Percentiles rank a stretch among this genome's conserved stretches.
These are phyloP conservation scores for Triticum monococcum DNA, from an alignment of 176 grass and related monocot species.

Conservation along the genomic window DNA sequence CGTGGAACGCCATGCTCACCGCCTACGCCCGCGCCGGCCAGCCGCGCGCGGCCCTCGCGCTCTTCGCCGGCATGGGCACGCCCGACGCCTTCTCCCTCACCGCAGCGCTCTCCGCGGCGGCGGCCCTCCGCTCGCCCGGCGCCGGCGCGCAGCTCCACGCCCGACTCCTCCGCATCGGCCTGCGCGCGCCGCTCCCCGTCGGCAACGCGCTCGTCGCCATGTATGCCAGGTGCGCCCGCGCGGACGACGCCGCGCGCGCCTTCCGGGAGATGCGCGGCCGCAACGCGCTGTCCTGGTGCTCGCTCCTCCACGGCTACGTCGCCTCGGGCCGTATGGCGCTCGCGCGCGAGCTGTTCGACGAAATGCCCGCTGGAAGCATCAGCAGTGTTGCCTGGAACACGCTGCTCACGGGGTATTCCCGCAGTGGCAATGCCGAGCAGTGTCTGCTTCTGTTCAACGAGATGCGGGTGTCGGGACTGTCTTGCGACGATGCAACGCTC, in stretches of 20 bases:
- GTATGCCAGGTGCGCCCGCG: conserved; percentile 53
- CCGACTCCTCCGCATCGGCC: conserved; percentile 45
- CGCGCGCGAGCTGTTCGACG: conserved; percentile 42
- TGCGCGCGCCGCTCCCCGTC: conserved; percentile 46
- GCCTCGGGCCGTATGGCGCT: not conserved
- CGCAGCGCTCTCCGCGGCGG: conserved; percentile 37
- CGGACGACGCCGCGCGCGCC: conserved; percentile 33
- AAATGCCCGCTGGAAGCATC: conserved; percentile 45
- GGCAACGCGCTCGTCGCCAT: conserved; percentile 64
- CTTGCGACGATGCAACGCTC: conserved; percentile 48
- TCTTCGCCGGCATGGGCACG: conserved; percentile 38
- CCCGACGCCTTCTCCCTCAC: conserved; percentile 62
- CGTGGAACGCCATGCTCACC: conserved; percentile 80
- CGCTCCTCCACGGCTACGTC: conserved; percentile 48
- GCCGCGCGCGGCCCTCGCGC: conserved; percentile 36
- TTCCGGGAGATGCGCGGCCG: conserved; percentile 54
- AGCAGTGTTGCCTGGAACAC: conserved; percentile 63
- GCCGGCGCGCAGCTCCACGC: conserved; percentile 53
- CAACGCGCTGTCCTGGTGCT: conserved; percentile 68
- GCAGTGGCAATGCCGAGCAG: conserved; percentile 8
- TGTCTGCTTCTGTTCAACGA: conserved; percentile 45
- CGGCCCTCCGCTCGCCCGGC: conserved; percentile 13
- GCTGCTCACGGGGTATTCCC: conserved; percentile 55
- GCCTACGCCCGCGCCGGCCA: conserved; percentile 42
- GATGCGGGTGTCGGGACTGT: conserved; percentile 29